Percentiles rank a stretch among this genome's conserved stretches.
These are phyloP conservation scores for Saturnispora dispora DNA, from an alignment of 805 yeast species.

Conservation along the genomic window DNA sequence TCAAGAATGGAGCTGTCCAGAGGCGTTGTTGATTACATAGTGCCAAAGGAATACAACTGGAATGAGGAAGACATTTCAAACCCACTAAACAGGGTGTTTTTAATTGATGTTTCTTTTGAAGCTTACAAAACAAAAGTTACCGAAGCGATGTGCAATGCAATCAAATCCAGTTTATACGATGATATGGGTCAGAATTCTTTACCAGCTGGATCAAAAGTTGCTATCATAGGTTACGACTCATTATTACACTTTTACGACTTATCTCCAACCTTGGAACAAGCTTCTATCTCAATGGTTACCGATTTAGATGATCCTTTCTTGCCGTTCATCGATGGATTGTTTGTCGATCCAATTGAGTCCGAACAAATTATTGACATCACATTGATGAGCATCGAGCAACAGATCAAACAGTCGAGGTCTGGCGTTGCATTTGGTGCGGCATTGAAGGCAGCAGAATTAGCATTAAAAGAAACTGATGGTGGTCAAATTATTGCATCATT, in stretches of 20 bases:
- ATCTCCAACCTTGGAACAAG: constrained; percentile 42
- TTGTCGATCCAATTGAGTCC: constrained; percentile 69
- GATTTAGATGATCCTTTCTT: constrained; percentile 74
- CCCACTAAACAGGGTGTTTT: constrained; percentile 31
- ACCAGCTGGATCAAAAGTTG: constrained; percentile 43
- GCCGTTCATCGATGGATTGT: constrained; percentile 71
- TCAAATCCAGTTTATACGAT: constrained; percentile 47
- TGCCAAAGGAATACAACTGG: constrained; percentile 62
- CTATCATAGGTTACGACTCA: constrained; percentile 70
- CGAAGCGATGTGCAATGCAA: constrained; percentile 14
- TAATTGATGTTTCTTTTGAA: constrained; percentile 72
- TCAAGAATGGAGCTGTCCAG: constrained; percentile 66
- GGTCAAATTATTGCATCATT: constrained; percentile 73
- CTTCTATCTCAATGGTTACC: constrained; percentile 50
- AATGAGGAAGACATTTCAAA: constrained; percentile 15
- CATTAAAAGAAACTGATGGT: constrained; percentile 60
- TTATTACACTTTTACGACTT: constrained; percentile 66
- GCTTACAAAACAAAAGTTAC: constrained; percentile 43
- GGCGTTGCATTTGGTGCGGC: constrained; percentile 81
- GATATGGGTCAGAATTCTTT: constrained; percentile 23
- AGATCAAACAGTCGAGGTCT: constrained; percentile 33
- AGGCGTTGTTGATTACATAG: constrained; percentile 81
- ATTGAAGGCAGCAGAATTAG: constrained; percentile 52
- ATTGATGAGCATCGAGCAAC: constrained; percentile 48
- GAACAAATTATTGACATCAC: constrained; percentile 56